These are phyloP conservation scores for Lactarius pseudohatsudake DNA, from an alignment of 768 basidiomycete genomes.

Conservation along the genomic window DNA sequence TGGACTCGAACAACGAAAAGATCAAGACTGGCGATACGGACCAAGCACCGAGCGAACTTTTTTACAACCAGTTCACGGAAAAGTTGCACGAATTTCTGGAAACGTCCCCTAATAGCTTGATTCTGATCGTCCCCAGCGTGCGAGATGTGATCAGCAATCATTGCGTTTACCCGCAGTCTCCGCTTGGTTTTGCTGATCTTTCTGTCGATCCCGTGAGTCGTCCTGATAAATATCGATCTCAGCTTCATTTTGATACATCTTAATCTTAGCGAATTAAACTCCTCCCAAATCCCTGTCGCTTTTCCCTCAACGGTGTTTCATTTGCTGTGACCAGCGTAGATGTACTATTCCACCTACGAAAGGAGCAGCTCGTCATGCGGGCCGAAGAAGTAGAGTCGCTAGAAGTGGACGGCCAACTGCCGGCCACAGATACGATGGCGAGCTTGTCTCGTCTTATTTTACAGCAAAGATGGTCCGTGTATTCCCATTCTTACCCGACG, in stretches of 20 bases:
- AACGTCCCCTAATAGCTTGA: slow-evolving; percentile 62
- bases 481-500: not conserved
- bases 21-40: slow-evolving; percentile 77
- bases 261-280: slow-evolving; percentile 63
- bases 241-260: not conserved
- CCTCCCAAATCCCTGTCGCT: slow-evolving; percentile 84
- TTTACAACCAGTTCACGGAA: slow-evolving; percentile 59
- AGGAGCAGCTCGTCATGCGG: slow-evolving; percentile 74
- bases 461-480: slow-evolving; percentile 76
- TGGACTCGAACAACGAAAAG: slow-evolving; percentile 73
- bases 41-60: slow-evolving; percentile 61
- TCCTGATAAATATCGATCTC: not conserved
- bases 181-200: slow-evolving; percentile 45
- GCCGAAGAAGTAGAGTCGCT: slow-evolving; percentile 61
- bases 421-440: slow-evolving; percentile 70
- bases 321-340: slow-evolving; percentile 87
- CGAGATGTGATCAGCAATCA: slow-evolving; percentile 80
- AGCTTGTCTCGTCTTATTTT: slow-evolving; percentile 77
- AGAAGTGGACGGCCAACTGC: slow-evolving; percentile 40
- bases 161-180: slow-evolving; percentile 82
- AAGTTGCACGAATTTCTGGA: slow-evolving; percentile 58
- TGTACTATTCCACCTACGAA: slow-evolving; percentile 83
- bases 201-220: slow-evolving; percentile 52
- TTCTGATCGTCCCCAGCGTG: slow-evolving; percentile 80
- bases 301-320: slow-evolving; percentile 79